Evolutionary conservation across 768 basidiomycete genomes (phyloP).

Genomic region (Boletus vinaceobasis): DNA sequence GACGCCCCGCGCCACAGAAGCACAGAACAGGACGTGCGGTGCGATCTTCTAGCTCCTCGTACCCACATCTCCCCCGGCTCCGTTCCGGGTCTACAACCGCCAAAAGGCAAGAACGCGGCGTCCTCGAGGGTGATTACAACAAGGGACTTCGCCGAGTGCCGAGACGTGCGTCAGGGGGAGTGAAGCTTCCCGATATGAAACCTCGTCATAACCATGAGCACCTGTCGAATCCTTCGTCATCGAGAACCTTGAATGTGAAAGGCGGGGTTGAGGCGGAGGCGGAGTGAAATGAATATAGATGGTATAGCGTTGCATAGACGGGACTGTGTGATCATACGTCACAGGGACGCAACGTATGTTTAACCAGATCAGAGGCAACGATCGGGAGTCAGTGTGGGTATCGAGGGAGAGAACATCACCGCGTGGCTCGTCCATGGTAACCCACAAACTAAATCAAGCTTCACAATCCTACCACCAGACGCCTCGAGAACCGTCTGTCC

Average conservation of each 20-base stretch:
- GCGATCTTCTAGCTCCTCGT: slow-evolving; percentile 10
- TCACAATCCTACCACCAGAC: slow-evolving; percentile 1
- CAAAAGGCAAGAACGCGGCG: slow-evolving; percentile 19
- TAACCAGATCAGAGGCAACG: background rate
- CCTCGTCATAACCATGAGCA: slow-evolving; percentile 6
- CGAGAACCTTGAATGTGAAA: slow-evolving; percentile 13
- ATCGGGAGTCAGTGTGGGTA: slow-evolving; percentile 24
- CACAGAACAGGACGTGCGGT: background rate
- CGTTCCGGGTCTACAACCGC: background rate
- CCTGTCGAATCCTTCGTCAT: slow-evolving; percentile 16
- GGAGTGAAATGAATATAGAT: slow-evolving; percentile 18
- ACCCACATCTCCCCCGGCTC: slow-evolving; percentile 11
- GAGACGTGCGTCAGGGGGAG: slow-evolving; percentile 7
- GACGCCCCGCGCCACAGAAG: slow-evolving; percentile 4
- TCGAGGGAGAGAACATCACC: background rate
- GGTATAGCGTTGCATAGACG: background rate
- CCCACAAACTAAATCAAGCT: background rate
- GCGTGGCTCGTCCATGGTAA: background rate
- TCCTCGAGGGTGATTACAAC: slow-evolving; percentile 33
- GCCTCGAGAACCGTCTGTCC: background rate
- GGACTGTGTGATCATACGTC: slow-evolving; percentile 21
- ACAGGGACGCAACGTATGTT: slow-evolving; percentile 22
- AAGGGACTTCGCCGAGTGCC: slow-evolving; percentile 9
- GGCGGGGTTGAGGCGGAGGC: slow-evolving; percentile 31
- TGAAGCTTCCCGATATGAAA: slow-evolving; percentile 13